Percentiles rank a stretch among this genome's conserved stretches.
Evolutionary conservation across 106 monocot genomes (phyloP).

Genomic region (Acorus gramineus): DNA sequence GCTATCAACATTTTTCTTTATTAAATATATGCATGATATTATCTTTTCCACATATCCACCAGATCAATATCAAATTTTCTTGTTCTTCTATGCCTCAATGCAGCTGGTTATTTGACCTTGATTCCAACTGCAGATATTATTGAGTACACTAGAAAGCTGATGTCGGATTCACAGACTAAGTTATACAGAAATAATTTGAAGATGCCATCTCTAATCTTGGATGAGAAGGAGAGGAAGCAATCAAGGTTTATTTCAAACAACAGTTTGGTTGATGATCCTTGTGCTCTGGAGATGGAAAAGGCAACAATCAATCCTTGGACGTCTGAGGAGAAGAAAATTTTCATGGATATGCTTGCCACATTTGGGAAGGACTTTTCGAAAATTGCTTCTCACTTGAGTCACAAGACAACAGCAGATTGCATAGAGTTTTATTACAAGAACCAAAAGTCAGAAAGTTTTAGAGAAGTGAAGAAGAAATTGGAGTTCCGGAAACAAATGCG

Average conservation of each 20-base stretch:
- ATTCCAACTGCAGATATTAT: conserved; percentile 54
- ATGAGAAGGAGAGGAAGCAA: conserved; percentile 45
- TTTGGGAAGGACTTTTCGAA: conserved; percentile 77
- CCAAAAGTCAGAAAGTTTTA: conserved; percentile 73
- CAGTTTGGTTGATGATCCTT: conserved; percentile 65
- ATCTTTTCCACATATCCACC: too few relatives aligned
- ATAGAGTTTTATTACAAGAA: conserved; percentile 94
- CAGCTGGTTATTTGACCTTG: conserved; percentile 48
- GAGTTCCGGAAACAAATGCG: conserved; percentile 35
- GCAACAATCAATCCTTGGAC: conserved; percentile 76
- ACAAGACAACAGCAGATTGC: conserved; percentile 92
- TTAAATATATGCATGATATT: too few relatives aligned
- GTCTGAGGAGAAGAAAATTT: conserved; percentile 58
- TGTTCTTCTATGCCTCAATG: conserved; percentile 2
- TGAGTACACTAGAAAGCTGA: conserved; percentile 43
- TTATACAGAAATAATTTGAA: conserved; percentile 45
- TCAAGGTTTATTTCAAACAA: conserved; percentile 52
- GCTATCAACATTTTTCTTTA: too few relatives aligned
- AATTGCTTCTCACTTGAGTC: conserved; percentile 58
- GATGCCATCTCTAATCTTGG: conserved; percentile 73
- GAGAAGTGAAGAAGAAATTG: conserved; percentile 50
- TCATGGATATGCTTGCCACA: conserved; percentile 73
- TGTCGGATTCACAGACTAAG: conserved; percentile 39
- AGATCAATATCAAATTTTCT: too few relatives aligned
- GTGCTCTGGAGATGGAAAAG: conserved; percentile 50